Base-by-base conservation (phyloP, 805 yeast genomes). In the Tetrapisispora fleetii region DNA sequence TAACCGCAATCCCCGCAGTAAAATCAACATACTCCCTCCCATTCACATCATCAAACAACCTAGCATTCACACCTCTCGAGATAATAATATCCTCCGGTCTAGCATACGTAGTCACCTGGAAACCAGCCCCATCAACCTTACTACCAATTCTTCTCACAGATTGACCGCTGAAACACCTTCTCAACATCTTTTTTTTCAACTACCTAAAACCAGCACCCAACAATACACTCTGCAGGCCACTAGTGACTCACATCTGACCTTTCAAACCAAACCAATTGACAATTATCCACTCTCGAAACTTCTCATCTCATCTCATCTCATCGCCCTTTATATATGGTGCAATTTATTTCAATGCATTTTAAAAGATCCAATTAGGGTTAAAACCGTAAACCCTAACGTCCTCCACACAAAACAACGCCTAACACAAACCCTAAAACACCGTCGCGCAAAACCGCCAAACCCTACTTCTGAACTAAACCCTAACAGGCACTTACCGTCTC, bases 1-100 rank as follows among this genome's bases (percentile, higher is more conserved):
- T 91, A 16, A 93, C 99, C 1, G 99, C 98, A 56, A 93, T 91
- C 47, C 99, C 99, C 1, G 97, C 89, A 1, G 91, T 82, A 67
- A 93, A 91, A 63, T 93, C 99, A 45, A 93, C 74, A 60, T 83
- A 93, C 62, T 83, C 76, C 37, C 79, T 74, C 51, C 84, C 83
- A 57, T 86, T 88, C 44, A 83, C 67, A 43, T 63, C 67, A 65
- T 93, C 99, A 73, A 81, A 89, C 48, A 93, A 64, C 47, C 73
- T 72, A n/a, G 89, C 78, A 18, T 95, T 96, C 56, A 79, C 67
- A 35, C 96, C 99, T 51, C 81, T 83, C 44, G 83, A 80, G 49
- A 91, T 73, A 17, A 88, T 85, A 45, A 89, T 66, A 47, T 64
- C 63, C 42, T 79, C 73, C 13, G 95, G 95, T 58, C 90, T 78